Evolutionary conservation across 2,329 filamentous ascomycete species (phyloP), one percentile per base, ranked within the genome.

Genomic region (Geoglossum cookeanum): DNA sequence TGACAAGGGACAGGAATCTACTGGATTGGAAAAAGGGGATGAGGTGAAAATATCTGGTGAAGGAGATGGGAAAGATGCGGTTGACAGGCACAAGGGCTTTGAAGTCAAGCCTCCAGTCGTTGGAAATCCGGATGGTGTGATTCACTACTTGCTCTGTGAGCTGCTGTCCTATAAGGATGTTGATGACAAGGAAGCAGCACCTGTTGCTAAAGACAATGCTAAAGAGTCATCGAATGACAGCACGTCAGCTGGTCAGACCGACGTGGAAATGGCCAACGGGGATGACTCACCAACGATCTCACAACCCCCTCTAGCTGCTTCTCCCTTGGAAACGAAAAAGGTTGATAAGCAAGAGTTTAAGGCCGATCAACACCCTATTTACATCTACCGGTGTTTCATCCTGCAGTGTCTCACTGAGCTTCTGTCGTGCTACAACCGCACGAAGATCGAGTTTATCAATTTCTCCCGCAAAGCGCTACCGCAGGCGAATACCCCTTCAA

Each of bases 401-500:
- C 78, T 99, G 35, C 89, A 92, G 66, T 95, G 90, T 65, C 74
- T 99, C 44, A 84, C 88, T 0, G 92, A 99, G 69, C 78, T 98
- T 13, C 75, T 98, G 13, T 83, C 86, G 58, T 94, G 85, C 65
- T 98, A 97, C 72, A 95, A 89, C 63, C 83, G 89, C 57, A 87
- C 89, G 7, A 99, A 99, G 75, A 81, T 98, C 48, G 94, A 98
- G 67, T 97, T 99, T 67, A 96, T 99, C 74, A 97, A 96, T 69
- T 98, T 96, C 72, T 97, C 94, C 62, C 84, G 91, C 60, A 95
- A 90, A 66, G 84, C 87, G 5, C 87, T 91, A 52, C 78, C 88
- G 49, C 84, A 87, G 63, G 84, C 84, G 9, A 83, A 81, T 57
- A 97, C 92, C 1, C 92, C 92, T 4, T 90, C 94, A 15, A 97